Evolutionary conservation across 176 grass and related monocot genomes (phyloP).

Genomic region (Ananas comosus): DNA sequence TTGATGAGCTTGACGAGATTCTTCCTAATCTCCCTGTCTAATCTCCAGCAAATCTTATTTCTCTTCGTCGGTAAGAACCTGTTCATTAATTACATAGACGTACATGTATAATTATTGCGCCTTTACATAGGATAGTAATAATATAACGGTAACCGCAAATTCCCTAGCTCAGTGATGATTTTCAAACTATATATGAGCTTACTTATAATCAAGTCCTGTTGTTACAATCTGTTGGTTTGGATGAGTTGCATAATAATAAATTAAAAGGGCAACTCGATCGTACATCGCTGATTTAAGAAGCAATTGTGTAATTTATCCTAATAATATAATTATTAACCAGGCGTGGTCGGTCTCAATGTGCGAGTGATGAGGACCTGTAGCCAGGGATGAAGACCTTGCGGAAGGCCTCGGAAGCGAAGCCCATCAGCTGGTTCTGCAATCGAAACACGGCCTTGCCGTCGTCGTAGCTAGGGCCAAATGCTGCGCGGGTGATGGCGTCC

Average conservation of each 20-base stretch:
- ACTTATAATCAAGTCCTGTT: no score
- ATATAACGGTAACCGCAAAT: no score
- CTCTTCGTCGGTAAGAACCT: conserved; percentile 79
- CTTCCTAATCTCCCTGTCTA: conserved; percentile 58
- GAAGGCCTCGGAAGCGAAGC: conserved; percentile 65
- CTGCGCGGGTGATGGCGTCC: conserved; percentile 58
- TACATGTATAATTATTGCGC: background rate
- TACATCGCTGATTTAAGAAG: no score
- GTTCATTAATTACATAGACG: background rate
- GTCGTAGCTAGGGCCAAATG: conserved; percentile 69
- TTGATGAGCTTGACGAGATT: conserved; percentile 43
- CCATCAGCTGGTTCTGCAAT: conserved; percentile 70
- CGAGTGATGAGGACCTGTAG: conserved; percentile 39
- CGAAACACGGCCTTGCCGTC: conserved; percentile 57
- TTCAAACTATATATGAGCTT: no score
- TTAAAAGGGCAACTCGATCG: no score
- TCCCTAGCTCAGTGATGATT: no score
- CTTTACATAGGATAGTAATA: no score
- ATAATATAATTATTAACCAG: no score
- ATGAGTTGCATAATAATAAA: no score
- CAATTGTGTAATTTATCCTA: no score
- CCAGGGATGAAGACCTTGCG: conserved; percentile 85
- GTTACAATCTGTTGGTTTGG: no score
- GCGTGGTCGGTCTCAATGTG: background rate
- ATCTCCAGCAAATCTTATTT: conserved; percentile 61